Evolutionary conservation across 2,329 filamentous ascomycete species (phyloP), one percentile per base, ranked within the genome.

Genomic region (Arthrobotrys sphaeroides): DNA sequence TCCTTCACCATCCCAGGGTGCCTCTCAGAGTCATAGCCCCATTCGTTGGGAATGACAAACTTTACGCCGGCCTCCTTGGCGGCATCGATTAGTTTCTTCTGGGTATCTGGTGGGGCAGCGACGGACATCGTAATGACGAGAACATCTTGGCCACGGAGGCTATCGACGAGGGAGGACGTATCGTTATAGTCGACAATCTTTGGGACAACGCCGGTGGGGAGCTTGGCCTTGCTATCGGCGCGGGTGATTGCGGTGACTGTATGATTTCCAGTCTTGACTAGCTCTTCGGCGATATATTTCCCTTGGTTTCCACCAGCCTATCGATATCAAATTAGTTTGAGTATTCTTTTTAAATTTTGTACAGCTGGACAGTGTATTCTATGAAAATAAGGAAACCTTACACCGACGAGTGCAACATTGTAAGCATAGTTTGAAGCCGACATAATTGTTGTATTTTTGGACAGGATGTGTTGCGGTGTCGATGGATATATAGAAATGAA

Each of bases 1-100:
- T 83, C 82, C 33, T 85, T 79, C 1, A 79, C 78, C n/a, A 83
- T 59, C 24, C 77, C 78, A 28, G 79, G 79, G 82, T 70, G 67
- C 49, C 81, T 78, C 3, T 77, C 61, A 1, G 77, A 74, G 61
- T 85, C 82, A 1, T 78, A 78, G 6, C 82, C 81, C 78, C 81
- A 88, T 18, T 82, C 81, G 77, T 88, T 89, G 0, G 87, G 88
- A 79, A 89, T 82, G 53, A 90, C 78, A 78, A 85, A 89, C 0
- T 84, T 83, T 1, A 90, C 83, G 1, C 85, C 85, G 0, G 88
- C 87, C 33, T 84, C 84, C 3, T 84, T 85, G 0, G 88, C 88
- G 0, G 88, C 88, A 5, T 83, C 80, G 73, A 89, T 81, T 16
- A 90, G 82, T 74, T 86, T 86, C 62, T 78, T 79, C 45, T 88